These are phyloP conservation scores for Xylariales sp. DNA, from an alignment of 2,329 filamentous ascomycete species.

Conservation along the genomic window DNA sequence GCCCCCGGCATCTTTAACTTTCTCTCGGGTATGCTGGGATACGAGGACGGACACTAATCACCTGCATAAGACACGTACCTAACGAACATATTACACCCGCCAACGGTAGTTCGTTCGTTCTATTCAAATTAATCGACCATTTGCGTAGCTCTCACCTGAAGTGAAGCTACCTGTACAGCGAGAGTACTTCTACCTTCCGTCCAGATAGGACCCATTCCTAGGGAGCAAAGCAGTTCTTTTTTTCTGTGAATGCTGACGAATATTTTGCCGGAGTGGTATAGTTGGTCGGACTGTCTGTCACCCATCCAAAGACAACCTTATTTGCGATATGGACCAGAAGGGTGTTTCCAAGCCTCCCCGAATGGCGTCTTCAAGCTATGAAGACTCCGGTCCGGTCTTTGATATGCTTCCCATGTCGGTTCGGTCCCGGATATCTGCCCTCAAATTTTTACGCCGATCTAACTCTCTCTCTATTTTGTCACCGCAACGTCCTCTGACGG, in stretches of 20 bases:
- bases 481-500: slow-evolving; percentile 40
- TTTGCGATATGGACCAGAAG: slow-evolving; percentile 45
- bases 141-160: neutral
- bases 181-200: neutral
- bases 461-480: slow-evolving; percentile 51
- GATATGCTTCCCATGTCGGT: slow-evolving; percentile 65
- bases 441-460: slow-evolving; percentile 61
- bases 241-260: neutral
- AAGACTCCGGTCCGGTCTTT: slow-evolving; percentile 48
- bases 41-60: neutral
- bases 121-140: neutral
- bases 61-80: neutral
- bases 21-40: neutral
- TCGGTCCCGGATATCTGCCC: slow-evolving; percentile 61
- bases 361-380: no score
- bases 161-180: neutral
- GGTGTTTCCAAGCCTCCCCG: slow-evolving; percentile 31
- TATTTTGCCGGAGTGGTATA: neutral
- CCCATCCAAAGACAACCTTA: slow-evolving; percentile 8
- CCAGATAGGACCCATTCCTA: neutral
- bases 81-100: neutral
- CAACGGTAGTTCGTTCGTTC: neutral
- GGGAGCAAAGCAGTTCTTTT: slow-evolving; percentile 4
- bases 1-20: neutral
- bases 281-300: neutral